Evolutionary conservation across 2,329 filamentous ascomycete species (phyloP).

Genomic region (Fusarium sp.): DNA sequence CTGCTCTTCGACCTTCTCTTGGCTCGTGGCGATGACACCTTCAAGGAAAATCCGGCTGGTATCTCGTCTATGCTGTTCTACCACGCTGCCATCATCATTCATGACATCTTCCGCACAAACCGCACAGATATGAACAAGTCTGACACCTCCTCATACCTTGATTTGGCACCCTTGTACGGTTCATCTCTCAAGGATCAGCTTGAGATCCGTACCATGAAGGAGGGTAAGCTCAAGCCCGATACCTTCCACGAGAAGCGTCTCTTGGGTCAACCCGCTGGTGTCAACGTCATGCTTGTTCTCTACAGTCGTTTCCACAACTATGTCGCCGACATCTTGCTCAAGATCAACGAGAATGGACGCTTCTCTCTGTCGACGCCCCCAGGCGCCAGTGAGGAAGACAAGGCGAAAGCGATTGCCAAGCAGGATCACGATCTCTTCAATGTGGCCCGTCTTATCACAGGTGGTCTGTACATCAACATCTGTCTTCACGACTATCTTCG

Average conservation of each 20-base stretch:
- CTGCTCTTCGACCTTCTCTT: slow-evolving; percentile 76
- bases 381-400: slow-evolving; percentile 43
- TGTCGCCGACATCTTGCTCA: slow-evolving; percentile 69
- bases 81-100: slow-evolving; percentile 71
- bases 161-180: slow-evolving; percentile 79
- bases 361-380: slow-evolving; percentile 55
- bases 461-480: slow-evolving; percentile 69
- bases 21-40: slow-evolving; percentile 63
- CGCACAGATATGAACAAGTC: slow-evolving; percentile 72
- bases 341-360: slow-evolving; percentile 75
- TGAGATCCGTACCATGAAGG: slow-evolving; percentile 70
- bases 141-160: slow-evolving; percentile 79
- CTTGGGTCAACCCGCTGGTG: slow-evolving; percentile 74
- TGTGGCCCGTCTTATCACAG: slow-evolving; percentile 58
- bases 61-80: slow-evolving; percentile 83
- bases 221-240: slow-evolving; percentile 78
- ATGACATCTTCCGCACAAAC: slow-evolving; percentile 58
- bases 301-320: slow-evolving; percentile 80
- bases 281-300: slow-evolving; percentile 75
- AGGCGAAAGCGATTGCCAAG: slow-evolving; percentile 54
- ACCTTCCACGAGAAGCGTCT: slow-evolving; percentile 75
- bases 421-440: slow-evolving; percentile 68
- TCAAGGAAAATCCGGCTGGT: slow-evolving; percentile 75
- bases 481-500: slow-evolving; percentile 70
- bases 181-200: slow-evolving; percentile 73